Percentiles rank a stretch among this genome's conserved stretches.
phyloP scores from a whole-genome alignment of 1,284 basidiomycete species.

The Ganoderma multipileum region DNA sequence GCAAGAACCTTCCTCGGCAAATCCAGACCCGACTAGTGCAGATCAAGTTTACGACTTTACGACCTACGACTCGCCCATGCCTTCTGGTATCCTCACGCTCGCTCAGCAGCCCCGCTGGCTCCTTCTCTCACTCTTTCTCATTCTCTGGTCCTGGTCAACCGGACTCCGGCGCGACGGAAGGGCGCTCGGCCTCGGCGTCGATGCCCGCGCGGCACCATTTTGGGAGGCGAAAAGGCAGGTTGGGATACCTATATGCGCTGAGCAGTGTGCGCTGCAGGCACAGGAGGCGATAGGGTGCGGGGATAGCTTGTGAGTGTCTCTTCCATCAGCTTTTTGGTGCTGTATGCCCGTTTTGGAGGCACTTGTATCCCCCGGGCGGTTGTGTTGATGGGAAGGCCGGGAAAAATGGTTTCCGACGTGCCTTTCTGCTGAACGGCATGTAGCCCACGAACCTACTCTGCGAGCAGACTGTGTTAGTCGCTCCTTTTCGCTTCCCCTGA shows the following conservation, averaged over 20 bases:
- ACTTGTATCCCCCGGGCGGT: neutral
- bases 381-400: neutral
- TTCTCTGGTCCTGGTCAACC: constrained; percentile 30
- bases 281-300: constrained; percentile 25
- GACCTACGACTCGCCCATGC: constrained; percentile 11
- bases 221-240: constrained; percentile 16
- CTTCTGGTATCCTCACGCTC: neutral
- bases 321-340: neutral
- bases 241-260: constrained; percentile 18
- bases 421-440: too few relatives aligned
- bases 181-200: constrained; percentile 28
- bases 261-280: constrained; percentile 21
- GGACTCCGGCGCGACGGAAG: constrained; percentile 20
- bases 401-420: neutral
- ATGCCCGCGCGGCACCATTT: constrained; percentile 17
- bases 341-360: neutral
- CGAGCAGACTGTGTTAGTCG: too few relatives aligned
- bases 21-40: neutral
- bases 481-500: too few relatives aligned
- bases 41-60: constrained; percentile 3
- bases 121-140: constrained; percentile 30
- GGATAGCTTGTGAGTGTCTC: constrained; percentile 24
- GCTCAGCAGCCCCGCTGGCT: constrained; percentile 32
- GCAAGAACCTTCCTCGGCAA: neutral
- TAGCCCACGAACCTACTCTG: too few relatives aligned